A percentile compares a stretch with the other conserved stretches of the same genome.
Evolutionary conservation across 192 early-diverging fungal species (phyloP).

Genomic region (Gigaspora rosea): DNA sequence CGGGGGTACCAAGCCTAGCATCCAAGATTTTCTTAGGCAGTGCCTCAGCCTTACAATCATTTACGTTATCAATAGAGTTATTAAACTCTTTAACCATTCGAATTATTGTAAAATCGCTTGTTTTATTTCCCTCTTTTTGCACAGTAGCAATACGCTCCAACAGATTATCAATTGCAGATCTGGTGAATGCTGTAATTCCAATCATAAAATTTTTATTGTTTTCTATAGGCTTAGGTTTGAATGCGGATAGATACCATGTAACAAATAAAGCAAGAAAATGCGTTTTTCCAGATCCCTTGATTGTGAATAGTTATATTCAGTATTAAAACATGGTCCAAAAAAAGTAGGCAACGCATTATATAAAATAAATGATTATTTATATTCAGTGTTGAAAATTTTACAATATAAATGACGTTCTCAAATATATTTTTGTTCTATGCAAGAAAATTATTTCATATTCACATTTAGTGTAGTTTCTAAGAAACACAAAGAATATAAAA

Average conservation of each 20-base stretch:
- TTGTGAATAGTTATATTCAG: background rate
- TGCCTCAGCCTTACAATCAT: constrained; percentile 22
- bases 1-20: constrained; percentile 9
- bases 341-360: background rate
- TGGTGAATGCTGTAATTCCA: constrained; percentile 53
- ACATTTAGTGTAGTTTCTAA: background rate
- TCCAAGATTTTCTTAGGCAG: constrained; percentile 13
- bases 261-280: constrained; percentile 51
- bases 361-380: too few species aligned
- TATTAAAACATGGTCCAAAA: background rate
- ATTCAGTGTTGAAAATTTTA: too few species aligned
- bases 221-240: constrained; percentile 30
- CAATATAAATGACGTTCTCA: too few species aligned
- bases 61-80: background rate
- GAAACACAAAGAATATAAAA: background rate
- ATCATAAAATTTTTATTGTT: constrained; percentile 43
- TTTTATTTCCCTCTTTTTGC: constrained; percentile 29
- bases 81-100: constrained; percentile 32
- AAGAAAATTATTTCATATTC: too few species aligned
- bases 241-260: constrained; percentile 42
- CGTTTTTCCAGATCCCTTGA: constrained; percentile 56
- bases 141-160: constrained; percentile 39
- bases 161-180: constrained; percentile 49
- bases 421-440: too few species aligned
- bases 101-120: constrained; percentile 35